A percentile compares a stretch with the other conserved stretches of the same genome.
Evolutionary conservation across 1,139 yeast genomes (phyloP).

Genomic region (Hyphopichia pseudoburtonii): DNA sequence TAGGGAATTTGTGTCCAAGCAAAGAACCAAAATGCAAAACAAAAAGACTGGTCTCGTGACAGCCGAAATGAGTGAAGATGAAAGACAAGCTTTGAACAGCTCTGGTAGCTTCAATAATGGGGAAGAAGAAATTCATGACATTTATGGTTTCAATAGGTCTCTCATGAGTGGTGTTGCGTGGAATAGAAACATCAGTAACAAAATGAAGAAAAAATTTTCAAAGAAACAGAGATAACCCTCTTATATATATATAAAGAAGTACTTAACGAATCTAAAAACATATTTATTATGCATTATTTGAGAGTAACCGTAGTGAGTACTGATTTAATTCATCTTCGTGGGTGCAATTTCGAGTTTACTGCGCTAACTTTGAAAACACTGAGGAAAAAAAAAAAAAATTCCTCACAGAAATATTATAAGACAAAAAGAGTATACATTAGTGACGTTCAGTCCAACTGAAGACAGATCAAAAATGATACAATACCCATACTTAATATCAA

Average conservation of each 20-base stretch:
- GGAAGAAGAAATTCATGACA: constrained; percentile 42
- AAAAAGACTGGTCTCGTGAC: constrained; percentile 31
- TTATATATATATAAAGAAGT: too few relatives aligned
- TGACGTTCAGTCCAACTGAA: too few relatives aligned
- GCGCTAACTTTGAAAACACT: too few relatives aligned
- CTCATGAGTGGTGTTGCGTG: constrained; percentile 58
- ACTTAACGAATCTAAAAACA: too few relatives aligned
- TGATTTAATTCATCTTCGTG: too few relatives aligned
- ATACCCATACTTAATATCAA: constrained; percentile 39
- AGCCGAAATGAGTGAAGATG: constrained; percentile 42
- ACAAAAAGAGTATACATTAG: too few relatives aligned
- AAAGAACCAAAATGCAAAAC: constrained; percentile 45
- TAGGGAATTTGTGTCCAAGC: constrained; percentile 70
- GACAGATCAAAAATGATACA: constrained; percentile 23
- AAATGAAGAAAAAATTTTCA: constrained; percentile 46
- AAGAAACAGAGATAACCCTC: too few relatives aligned
- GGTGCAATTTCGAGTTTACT: too few relatives aligned
- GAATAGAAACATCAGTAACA: constrained; percentile 54
- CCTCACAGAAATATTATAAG: too few relatives aligned
- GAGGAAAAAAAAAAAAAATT: too few relatives aligned
- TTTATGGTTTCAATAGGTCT: constrained; percentile 50
- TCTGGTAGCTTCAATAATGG: constrained; percentile 11
- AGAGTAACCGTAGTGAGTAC: too few relatives aligned
- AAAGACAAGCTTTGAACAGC: constrained; percentile 33
- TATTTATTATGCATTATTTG: too few relatives aligned